Evolutionary conservation across 768 basidiomycete species (phyloP), one percentile per base, ranked within the genome.

Genomic region (Chalciporus sphaerocephalus): DNA sequence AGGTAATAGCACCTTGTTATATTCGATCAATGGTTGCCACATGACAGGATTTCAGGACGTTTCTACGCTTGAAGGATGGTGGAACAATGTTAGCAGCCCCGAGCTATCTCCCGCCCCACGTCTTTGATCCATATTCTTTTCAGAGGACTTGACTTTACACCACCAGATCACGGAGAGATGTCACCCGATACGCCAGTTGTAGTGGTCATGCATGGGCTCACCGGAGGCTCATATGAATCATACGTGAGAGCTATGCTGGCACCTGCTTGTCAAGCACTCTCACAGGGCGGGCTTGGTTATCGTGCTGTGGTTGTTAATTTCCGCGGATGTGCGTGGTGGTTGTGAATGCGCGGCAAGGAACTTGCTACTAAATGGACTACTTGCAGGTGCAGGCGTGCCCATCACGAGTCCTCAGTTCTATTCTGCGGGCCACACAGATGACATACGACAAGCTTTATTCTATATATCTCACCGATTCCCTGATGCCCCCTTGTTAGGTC

Each of bases 221-320:
- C 64, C 18, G 64, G 64, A 45, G 64, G 90, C 30, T 92, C 89
- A 16, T 81, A 95, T 60, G 95, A 95, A 72, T 74, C 84, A 16
- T 98, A 96, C 59, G 88, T 96, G 35, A 75, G 92, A 51, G 83
- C 87, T 22, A 75, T 96, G 37, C 71, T 98, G 4, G 76, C 79
- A 40, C 84, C 80, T 47, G 85, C 84, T 12, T 85, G 85, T 61
- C 73, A 74, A 22, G 76, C 87, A 21, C 74, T 82, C 6, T 74
- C 77, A 33, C 72, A 87, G 55, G 91, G 89, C n/a, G 95, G 94
- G 2, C 70, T 95, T 42, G 92, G 93, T 13, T 95, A 89, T 66
- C 77, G 96, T 46, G 94, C 80, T 5, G 85, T 87, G 11, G 92
- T 97, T 8, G 78, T 94, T 61, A 96, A 95, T 68, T 94, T 87